Percentiles rank a stretch among this genome's conserved stretches.
Evolutionary conservation across 2,329 filamentous ascomycete species (phyloP).

Genomic region (Graphiopsis chlorocephala): DNA sequence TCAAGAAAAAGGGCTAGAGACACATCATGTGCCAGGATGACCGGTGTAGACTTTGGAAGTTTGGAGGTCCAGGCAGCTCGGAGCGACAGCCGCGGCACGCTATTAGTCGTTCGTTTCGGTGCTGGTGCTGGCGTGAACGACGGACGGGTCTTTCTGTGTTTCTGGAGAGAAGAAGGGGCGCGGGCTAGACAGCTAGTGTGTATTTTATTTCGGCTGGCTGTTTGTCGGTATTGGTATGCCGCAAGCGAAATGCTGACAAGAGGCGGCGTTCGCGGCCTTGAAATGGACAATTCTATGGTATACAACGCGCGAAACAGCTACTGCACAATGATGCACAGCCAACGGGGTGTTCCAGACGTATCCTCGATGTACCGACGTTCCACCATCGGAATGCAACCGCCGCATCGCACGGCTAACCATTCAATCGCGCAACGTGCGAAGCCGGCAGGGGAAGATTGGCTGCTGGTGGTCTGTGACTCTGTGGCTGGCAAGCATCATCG

Average conservation of each 20-base stretch:
- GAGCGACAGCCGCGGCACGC: conserved; percentile 3
- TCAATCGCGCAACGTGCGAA: conserved; percentile 9
- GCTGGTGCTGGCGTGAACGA: conserved; percentile 4
- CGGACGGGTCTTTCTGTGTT: background rate
- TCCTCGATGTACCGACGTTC: background rate
- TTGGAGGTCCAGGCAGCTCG: conserved; percentile 4
- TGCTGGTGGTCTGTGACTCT: background rate
- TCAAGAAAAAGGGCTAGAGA: conserved; percentile 1
- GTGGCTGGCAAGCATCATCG: conserved; percentile 10
- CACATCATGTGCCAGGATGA: conserved; percentile 7
- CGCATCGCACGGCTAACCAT: background rate
- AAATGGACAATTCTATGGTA: background rate
- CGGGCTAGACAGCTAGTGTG: background rate
- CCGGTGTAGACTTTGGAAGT: conserved; percentile 6
- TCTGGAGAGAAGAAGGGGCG: background rate
- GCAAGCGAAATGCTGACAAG: conserved; percentile 5
- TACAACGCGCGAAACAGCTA: background rate
- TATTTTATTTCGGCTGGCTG: background rate
- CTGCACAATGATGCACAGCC: background rate
- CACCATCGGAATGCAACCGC: conserved; percentile 4
- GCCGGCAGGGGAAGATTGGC: conserved; percentile 14
- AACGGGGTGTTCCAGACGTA: background rate
- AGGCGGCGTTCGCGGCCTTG: background rate
- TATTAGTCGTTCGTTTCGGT: background rate
- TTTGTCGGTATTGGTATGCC: conserved; percentile 1